Conservation (phyloP, 495 filamentous ascomycete genomes). For the Aspergillus coremiiformis region DNA sequence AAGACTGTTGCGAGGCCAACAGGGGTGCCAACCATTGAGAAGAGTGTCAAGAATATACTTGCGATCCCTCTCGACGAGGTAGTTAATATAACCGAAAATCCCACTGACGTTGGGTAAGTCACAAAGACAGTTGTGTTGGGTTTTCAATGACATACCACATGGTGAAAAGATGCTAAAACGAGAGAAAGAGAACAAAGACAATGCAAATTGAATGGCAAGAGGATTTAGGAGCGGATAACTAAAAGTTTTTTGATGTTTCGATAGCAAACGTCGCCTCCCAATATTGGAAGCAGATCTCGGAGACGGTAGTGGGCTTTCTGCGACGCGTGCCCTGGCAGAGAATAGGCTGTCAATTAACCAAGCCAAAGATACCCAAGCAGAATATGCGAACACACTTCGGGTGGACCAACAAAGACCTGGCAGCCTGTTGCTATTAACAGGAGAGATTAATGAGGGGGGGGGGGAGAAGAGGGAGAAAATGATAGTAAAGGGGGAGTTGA, state of each 20-base stretch:
- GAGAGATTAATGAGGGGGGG: not conserved
- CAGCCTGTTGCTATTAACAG: not conserved
- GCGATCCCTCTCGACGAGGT: conserved; percentile 87
- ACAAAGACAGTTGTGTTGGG: not conserved
- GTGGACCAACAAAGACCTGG: not conserved
- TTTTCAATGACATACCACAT: conserved; percentile 30
- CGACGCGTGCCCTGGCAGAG: not conserved
- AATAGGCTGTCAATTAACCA: not conserved
- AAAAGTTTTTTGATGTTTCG: not conserved
- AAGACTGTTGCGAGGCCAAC: no score
- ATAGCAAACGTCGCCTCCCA: not conserved
- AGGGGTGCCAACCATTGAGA: conserved; percentile 70
- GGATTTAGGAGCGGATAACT: not conserved
- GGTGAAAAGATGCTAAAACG: not conserved
- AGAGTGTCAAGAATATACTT: conserved; percentile 91
- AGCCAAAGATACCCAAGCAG: not conserved
- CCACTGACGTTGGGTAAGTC: conserved; percentile 50
- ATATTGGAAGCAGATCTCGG: not conserved
- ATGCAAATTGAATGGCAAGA: no score
- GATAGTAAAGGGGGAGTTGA: conserved; percentile 3
- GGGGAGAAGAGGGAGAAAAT: not conserved
- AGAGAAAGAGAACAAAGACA: not conserved
- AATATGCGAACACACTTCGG: not conserved
- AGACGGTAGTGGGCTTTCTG: not conserved
- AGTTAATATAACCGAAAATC: conserved; percentile 97